Evolutionary conservation across 2,329 filamentous ascomycete species (phyloP).

Genomic region (Exophiala sideris): DNA sequence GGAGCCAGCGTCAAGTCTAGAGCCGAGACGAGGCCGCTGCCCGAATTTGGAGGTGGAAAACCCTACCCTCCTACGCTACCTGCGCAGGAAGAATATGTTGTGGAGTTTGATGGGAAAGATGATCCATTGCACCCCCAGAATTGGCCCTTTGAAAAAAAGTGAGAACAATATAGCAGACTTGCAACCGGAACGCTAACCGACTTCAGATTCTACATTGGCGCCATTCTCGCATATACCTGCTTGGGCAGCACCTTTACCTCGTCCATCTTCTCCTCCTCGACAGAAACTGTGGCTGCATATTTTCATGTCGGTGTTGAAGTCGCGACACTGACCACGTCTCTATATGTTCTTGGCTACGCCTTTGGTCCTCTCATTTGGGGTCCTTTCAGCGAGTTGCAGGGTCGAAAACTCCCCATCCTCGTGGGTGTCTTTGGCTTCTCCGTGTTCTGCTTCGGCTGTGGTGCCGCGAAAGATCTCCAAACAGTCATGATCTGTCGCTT

Average conservation of each 20-base stretch:
- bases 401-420: slow-evolving; percentile 48
- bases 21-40: slow-evolving; percentile 34
- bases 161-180: not conserved
- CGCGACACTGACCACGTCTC: slow-evolving; percentile 38
- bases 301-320: slow-evolving; percentile 55
- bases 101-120: slow-evolving; percentile 75
- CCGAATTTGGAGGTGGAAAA: slow-evolving; percentile 52
- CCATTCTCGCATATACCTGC: slow-evolving; percentile 28
- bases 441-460: slow-evolving; percentile 50
- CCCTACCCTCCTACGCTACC: slow-evolving; percentile 55
- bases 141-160: slow-evolving; percentile 74
- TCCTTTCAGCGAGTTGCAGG: slow-evolving; percentile 52
- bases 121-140: slow-evolving; percentile 86
- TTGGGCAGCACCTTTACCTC: slow-evolving; percentile 52
- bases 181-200: not conserved
- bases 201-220: slow-evolving; percentile 20
- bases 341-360: slow-evolving; percentile 48
- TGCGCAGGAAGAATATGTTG: slow-evolving; percentile 58
- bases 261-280: slow-evolving; percentile 68
- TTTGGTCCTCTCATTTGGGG: slow-evolving; percentile 52
- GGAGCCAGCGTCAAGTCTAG: slow-evolving; percentile 35
- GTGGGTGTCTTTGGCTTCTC: slow-evolving; percentile 51
- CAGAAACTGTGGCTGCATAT: slow-evolving; percentile 51
- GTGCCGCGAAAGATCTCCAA: slow-evolving; percentile 51
- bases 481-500: slow-evolving; percentile 53